Percentiles rank a stretch among this genome's conserved stretches.
These are phyloP conservation scores for Cornus suecica DNA, from an alignment of 148 eudicot genomes.

Conservation along the genomic window DNA sequence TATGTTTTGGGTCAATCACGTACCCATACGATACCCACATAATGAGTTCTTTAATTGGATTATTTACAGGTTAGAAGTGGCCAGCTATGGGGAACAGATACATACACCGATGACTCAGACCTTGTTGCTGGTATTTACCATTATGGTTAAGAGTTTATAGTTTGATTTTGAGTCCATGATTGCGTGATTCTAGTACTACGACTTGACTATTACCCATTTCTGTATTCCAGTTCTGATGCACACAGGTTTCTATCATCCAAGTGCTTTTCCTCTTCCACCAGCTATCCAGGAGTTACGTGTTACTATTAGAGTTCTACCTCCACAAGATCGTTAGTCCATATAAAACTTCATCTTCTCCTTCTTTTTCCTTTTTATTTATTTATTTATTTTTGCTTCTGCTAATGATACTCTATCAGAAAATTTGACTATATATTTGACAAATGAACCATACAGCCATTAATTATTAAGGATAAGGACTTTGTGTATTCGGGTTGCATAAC, in stretches of 20 bases:
- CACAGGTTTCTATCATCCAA: constrained; percentile 88
- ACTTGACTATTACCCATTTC: constrained; percentile 12
- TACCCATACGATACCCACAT: not conserved
- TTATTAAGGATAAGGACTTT: not conserved
- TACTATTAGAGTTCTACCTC: constrained; percentile 80
- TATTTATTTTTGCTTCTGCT: not conserved
- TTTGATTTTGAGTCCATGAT: not conserved
- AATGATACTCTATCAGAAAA: not conserved
- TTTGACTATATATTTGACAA: not conserved
- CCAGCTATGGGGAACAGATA: constrained; percentile 98
- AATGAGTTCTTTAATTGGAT: constrained; percentile 15
- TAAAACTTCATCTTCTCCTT: not conserved
- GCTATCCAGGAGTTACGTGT: constrained; percentile 87
- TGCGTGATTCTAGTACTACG: not conserved
- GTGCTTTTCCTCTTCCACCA: constrained; percentile 84
- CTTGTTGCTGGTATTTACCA: constrained; percentile 87
- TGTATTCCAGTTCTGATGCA: constrained; percentile 84
- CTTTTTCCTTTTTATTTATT: not conserved
- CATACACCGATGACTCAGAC: constrained; percentile 94
- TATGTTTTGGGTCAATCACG: not conserved
- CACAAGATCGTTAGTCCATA: constrained; percentile 77
- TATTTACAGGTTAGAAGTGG: constrained; percentile 88
- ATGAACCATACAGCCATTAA: not conserved
- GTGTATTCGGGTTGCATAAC: not conserved
- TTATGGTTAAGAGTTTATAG: constrained; percentile 2